Base-by-base conservation (phyloP, 169 alveolate species). In the Babesia ovis region DNA sequence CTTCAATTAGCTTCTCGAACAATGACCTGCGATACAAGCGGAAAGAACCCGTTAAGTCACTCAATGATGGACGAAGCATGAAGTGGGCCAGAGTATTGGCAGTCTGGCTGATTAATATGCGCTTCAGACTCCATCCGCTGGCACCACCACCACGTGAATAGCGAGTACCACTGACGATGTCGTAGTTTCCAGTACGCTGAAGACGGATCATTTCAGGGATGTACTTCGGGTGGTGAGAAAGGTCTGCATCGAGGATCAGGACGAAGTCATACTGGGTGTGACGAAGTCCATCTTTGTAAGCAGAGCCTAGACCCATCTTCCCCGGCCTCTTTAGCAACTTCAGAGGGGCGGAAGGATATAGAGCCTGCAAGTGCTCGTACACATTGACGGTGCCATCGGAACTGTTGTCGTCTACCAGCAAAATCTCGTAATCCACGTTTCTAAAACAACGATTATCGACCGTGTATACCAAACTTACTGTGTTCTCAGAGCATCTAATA, bases 191-290 rank as follows among this genome's bases (percentile, higher is more conserved):
- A 41, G 87, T 90, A 61, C 92, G 82, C 84, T 96, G 98, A 59
- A 88, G 92, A 68, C 85, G 83, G 50, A 97, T 92, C 84, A 96
- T 93, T 45, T 95, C 91, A 31, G 94, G 92, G 55, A 96, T 92
- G 84, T 91, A 94, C 82, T 94, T 94, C 41, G 98, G 98, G 85
- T 97, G 99, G 81, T 97, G 99, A 2, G 99, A 96, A 46, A 97
- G 87, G 84, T 97, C 99, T 39, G 99, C 98, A 79, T 97, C 99
- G 98, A 97, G 94, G 18, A 97, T 91, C 45, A 97, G 86, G 32
- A 97, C 90, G 80, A 93, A 97, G 58, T 95, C 92, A 9, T 98
- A 98, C 55, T 84, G 85, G 27, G 97, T 94, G 43, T 80, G 58
- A 72, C 92, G 87, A 37, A 96, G 82, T 0, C 99, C 99, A 77